Conservation (phyloP, 495 filamentous ascomycete genomes). For the Xylaria nigripes region DNA sequence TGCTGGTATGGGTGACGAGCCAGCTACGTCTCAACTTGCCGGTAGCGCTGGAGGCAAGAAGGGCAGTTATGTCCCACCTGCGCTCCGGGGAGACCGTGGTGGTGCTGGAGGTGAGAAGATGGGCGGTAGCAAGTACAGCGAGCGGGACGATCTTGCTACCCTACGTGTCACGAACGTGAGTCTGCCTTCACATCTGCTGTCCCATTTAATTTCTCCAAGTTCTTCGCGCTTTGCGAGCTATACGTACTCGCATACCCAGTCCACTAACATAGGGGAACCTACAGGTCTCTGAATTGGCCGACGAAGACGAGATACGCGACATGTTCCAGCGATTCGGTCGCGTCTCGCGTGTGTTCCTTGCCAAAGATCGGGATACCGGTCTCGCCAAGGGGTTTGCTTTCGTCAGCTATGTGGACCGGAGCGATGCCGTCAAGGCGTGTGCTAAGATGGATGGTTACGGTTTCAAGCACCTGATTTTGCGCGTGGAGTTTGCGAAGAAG, state of each 20-base stretch:
- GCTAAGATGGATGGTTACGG: slow-evolving; percentile 97
- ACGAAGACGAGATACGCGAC: slow-evolving; percentile 87
- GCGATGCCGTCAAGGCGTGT: slow-evolving; percentile 84
- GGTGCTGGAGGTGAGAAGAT: slow-evolving; percentile 68
- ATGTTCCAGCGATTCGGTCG: slow-evolving; percentile 96
- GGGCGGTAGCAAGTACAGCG: slow-evolving; percentile 76
- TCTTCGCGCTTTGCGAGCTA: not conserved
- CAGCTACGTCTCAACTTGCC: slow-evolving; percentile 28
- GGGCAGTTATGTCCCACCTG: slow-evolving; percentile 84
- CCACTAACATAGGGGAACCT: slow-evolving; percentile 10
- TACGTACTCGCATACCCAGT: not conserved
- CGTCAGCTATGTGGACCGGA: slow-evolving; percentile 85
- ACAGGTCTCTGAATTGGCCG: slow-evolving; percentile 91
- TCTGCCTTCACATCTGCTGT: slow-evolving; percentile 17
- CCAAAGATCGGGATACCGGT: slow-evolving; percentile 92
- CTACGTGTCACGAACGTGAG: slow-evolving; percentile 94
- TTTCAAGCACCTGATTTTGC: slow-evolving; percentile 82
- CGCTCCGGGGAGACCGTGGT: slow-evolving; percentile 62
- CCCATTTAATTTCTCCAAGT: not conserved
- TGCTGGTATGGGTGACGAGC: slow-evolving; percentile 47
- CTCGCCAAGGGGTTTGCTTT: slow-evolving; percentile 97
- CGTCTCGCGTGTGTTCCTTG: slow-evolving; percentile 93
- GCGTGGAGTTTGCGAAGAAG: slow-evolving; percentile 88
- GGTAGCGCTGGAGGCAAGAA: slow-evolving; percentile 49
- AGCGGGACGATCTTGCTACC: slow-evolving; percentile 93